These are phyloP conservation scores for Fusarium sambucinum DNA, from an alignment of 2,329 filamentous ascomycete genomes.

Conservation along the genomic window DNA sequence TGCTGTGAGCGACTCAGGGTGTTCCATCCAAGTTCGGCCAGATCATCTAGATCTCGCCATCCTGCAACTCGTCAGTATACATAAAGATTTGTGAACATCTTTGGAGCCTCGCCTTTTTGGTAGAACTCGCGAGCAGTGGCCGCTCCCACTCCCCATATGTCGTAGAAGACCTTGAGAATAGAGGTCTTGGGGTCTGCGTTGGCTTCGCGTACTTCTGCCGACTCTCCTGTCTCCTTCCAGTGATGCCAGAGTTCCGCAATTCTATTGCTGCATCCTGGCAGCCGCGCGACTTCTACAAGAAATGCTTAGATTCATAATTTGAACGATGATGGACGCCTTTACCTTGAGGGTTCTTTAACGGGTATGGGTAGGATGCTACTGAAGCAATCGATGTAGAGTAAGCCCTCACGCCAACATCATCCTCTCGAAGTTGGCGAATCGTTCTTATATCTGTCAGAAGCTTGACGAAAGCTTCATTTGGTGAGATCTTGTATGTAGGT, in stretches of 20 bases:
- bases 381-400: conserved; percentile 90
- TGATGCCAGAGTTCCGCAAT: conserved; percentile 83
- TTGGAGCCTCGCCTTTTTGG: conserved; percentile 61
- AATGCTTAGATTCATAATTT: neutral
- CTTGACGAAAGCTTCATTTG: conserved; percentile 80
- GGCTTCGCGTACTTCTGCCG: conserved; percentile 74
- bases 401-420: conserved; percentile 83
- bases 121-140: conserved; percentile 86
- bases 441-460: conserved; percentile 80
- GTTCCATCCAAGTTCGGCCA: conserved; percentile 85
- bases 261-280: conserved; percentile 87
- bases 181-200: conserved; percentile 73
- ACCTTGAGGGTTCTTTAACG: conserved; percentile 58
- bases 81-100: neutral
- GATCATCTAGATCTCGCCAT: conserved; percentile 87
- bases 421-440: conserved; percentile 76
- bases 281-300: conserved; percentile 59
- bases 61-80: conserved; percentile 53
- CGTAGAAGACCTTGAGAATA: conserved; percentile 77
- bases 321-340: conserved; percentile 35
- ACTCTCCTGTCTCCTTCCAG: conserved; percentile 70
- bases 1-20: conserved; percentile 83
- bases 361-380: conserved; percentile 81
- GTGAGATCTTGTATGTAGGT: conserved; percentile 74
- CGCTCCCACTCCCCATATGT: conserved; percentile 93